Evolutionary conservation across 352 stramenopile species (phyloP).

Genomic region (Pythium rishiriense): DNA sequence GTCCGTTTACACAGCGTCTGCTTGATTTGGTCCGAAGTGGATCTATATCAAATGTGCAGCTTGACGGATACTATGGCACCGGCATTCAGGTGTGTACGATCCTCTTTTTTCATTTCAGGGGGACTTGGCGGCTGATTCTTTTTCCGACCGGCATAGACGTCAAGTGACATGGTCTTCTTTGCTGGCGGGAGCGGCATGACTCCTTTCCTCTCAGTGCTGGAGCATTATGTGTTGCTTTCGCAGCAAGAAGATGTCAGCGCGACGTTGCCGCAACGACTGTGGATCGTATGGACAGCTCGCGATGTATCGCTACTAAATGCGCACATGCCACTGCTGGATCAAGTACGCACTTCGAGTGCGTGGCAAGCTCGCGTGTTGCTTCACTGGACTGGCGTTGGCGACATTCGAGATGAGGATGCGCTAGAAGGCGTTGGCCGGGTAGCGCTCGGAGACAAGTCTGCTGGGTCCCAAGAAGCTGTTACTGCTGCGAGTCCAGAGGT

Average conservation of each 20-base stretch:
- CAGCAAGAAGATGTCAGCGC: constrained; percentile 9
- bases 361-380: constrained; percentile 19
- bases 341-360: constrained; percentile 8
- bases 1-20: constrained; percentile 53
- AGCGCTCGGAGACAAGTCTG: neutral
- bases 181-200: constrained; percentile 74
- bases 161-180: constrained; percentile 66
- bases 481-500: neutral
- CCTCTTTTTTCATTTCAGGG: neutral
- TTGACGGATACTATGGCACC: constrained; percentile 78
- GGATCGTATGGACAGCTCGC: constrained; percentile 29
- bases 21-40: constrained; percentile 46
- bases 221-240: constrained; percentile 50
- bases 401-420: neutral
- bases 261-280: constrained; percentile 16
- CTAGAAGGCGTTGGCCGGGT: neutral
- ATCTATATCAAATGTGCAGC: constrained; percentile 40
- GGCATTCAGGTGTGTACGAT: constrained; percentile 34
- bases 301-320: constrained; percentile 21
- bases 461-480: neutral
- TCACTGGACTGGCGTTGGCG: constrained; percentile 15
- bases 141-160: constrained; percentile 5
- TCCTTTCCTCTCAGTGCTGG: constrained; percentile 63
- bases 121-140: neutral
- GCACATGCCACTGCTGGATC: constrained; percentile 21